Conservation (phyloP, 2,329 filamentous ascomycete genomes). For the Chrysoporthe cubensis region DNA sequence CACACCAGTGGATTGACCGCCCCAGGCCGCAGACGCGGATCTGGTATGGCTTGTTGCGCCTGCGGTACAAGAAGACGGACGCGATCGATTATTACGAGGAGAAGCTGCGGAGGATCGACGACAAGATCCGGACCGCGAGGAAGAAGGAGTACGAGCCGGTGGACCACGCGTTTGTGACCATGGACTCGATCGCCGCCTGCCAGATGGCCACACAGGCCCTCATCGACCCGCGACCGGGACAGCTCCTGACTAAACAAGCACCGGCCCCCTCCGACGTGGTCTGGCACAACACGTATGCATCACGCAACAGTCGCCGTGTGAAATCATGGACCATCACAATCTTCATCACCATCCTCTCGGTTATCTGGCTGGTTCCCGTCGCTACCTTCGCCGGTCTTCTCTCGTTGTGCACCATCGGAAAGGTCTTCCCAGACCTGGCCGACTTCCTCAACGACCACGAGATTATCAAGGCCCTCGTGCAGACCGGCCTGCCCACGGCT, state of each 20-base stretch:
- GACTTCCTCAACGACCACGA: conserved; percentile 69
- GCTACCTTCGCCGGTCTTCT: conserved; percentile 78
- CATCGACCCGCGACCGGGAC: conserved; percentile 85
- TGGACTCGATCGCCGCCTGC: conserved; percentile 90
- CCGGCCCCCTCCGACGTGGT: conserved; percentile 92
- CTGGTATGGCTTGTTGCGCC: conserved; percentile 75
- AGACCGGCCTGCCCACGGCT: conserved; percentile 84
- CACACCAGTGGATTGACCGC: conserved; percentile 49
- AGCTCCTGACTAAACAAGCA: conserved; percentile 81
- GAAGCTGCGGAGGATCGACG: conserved; percentile 77
- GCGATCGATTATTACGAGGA: conserved; percentile 95
- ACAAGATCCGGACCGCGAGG: conserved; percentile 70
- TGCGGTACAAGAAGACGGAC: conserved; percentile 76
- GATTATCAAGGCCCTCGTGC: conserved; percentile 75
- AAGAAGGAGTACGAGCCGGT: conserved; percentile 77
- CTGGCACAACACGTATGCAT: conserved; percentile 90
- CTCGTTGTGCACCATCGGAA: conserved; percentile 78
- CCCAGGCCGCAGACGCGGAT: conserved; percentile 71
- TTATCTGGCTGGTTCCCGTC: conserved; percentile 87
- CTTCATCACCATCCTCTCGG: conserved; percentile 79
- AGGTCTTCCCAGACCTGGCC: conserved; percentile 72
- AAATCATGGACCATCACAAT: conserved; percentile 83
- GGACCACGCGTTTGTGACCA: conserved; percentile 91
- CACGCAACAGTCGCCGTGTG: conserved; percentile 72
- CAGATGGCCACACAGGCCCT: conserved; percentile 98